Conservation (phyloP, 2,329 filamentous ascomycete species). For the Penicillium sp. region DNA sequence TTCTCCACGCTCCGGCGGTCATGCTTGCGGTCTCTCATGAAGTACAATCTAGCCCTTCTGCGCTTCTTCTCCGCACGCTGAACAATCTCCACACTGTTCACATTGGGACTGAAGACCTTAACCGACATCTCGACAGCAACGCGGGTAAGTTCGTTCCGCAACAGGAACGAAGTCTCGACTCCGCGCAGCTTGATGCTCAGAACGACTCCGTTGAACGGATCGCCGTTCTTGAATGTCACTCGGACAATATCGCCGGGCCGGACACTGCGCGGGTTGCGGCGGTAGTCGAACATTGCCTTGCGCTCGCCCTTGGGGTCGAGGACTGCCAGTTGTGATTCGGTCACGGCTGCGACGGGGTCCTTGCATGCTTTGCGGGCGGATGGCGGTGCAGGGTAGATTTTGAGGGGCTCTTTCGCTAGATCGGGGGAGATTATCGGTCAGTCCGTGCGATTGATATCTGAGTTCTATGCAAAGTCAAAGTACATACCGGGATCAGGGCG, state of each 20-base stretch:
- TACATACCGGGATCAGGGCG: constrained; percentile 38
- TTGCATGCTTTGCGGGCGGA: constrained; percentile 39
- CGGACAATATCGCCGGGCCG: constrained; percentile 87
- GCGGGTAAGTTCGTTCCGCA: constrained; percentile 80
- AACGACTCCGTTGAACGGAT: constrained; percentile 86
- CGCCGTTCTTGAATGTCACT: constrained; percentile 76
- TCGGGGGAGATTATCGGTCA: neutral
- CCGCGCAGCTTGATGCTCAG: constrained; percentile 84
- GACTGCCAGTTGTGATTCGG: constrained; percentile 62
- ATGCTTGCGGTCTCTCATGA: constrained; percentile 83
- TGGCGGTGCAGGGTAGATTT: constrained; percentile 50
- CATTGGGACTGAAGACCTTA: constrained; percentile 88
- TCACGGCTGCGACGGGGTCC: constrained; percentile 66
- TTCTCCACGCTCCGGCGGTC: constrained; percentile 83
- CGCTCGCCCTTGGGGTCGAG: constrained; percentile 85
- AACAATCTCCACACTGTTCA: constrained; percentile 89
- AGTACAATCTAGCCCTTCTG: constrained; percentile 81
- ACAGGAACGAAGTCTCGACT: constrained; percentile 79
- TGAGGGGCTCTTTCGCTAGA: constrained; percentile 49
- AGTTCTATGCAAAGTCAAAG: neutral
- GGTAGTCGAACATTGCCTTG: constrained; percentile 70
- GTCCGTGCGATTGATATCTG: too few species aligned
- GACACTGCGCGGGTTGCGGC: constrained; percentile 70
- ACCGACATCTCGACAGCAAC: constrained; percentile 96
- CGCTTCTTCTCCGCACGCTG: constrained; percentile 80